These are phyloP conservation scores for Colletotrichum lini DNA, from an alignment of 2,329 filamentous ascomycete species.

Conservation along the genomic window DNA sequence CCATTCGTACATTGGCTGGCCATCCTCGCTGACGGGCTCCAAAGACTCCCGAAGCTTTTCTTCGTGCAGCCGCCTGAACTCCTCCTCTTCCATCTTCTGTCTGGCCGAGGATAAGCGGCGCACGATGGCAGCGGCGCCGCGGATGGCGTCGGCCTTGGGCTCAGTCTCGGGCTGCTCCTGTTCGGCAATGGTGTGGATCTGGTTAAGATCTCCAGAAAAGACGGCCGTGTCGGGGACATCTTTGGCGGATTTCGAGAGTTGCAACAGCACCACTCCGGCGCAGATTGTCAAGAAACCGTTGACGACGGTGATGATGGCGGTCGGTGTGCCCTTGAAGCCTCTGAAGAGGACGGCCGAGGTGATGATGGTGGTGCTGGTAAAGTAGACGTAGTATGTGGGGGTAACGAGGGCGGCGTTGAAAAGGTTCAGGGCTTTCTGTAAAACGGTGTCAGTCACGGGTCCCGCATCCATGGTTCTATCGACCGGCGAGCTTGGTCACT, in stretches of 20 bases:
- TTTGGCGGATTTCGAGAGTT: conserved; percentile 98
- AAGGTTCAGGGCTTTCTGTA: conserved; percentile 95
- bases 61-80: conserved; percentile 82
- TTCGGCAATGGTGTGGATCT: conserved; percentile 94
- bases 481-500: conserved; percentile 53
- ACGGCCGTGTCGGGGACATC: conserved; percentile 95
- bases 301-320: conserved; percentile 88
- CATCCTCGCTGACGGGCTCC: conserved; percentile 83
- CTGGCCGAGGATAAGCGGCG: conserved; percentile 83
- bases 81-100: conserved; percentile 83
- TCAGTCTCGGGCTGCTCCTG: conserved; percentile 97
- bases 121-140: conserved; percentile 89
- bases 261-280: conserved; percentile 89
- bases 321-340: conserved; percentile 89
- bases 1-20: conserved; percentile 82
- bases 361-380: conserved; percentile 95
- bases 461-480: conserved; percentile 7
- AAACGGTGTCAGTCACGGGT: conserved; percentile 50
- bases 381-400: conserved; percentile 98
- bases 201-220: conserved; percentile 92
- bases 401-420: conserved; percentile 98
- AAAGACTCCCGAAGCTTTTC: conserved; percentile 81
- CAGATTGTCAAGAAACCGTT: conserved; percentile 96
- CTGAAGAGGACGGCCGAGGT: conserved; percentile 93
- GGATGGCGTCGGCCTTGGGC: conserved; percentile 95